Evolutionary conservation across 2,329 filamentous ascomycete genomes (phyloP), one percentile per base, ranked within the genome.

Genomic region (Decorospora gaudefroyi): DNA sequence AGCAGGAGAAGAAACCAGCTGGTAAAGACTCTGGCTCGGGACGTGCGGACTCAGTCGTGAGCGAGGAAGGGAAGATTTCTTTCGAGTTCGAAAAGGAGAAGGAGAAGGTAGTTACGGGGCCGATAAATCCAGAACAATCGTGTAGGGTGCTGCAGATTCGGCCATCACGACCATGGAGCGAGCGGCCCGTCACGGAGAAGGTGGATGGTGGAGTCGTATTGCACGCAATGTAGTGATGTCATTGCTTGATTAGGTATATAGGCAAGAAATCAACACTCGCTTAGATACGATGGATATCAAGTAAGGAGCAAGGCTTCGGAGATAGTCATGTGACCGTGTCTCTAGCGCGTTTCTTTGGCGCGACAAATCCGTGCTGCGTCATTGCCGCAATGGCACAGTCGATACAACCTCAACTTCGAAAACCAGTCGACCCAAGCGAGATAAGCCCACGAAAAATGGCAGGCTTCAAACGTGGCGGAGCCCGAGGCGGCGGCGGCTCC

Each of bases 101-200:
- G 12, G 46, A 49, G 23, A 55, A n/a, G n/a, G n/a, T n/a, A n/a
- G n/a, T 59, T 12, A 49, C 49, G 2, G 56, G 55, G 10, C 57
- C 55, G 1, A 17, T 64, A 30, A 51, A 34, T 22, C 25, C 63
- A 17, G 45, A 60, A 18, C 59, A 46, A 33, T 54, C 58, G 11
- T 33, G 55, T 22, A 43, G 23, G 13, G 52, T 42, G 5, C 39
- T 42, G 8, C 50, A 55, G 22, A 51, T 54, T 17, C 50, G 62
- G 27, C 55, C 62, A 11, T 48, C 53, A 16, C 53, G 64, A 26
- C 64, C 62, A 12, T 67, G 64, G 64, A 65, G 62, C 38, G 60
- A 62, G 44, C 44, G 42, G 32, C 57, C 51, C 13, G 22, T n/a
- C 11, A 22, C 13, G 13, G 51, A 40, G 31, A 43, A 25, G 11